These are phyloP conservation scores for Apiospora phragmitis DNA, from an alignment of 2,329 filamentous ascomycete species.

Conservation along the genomic window DNA sequence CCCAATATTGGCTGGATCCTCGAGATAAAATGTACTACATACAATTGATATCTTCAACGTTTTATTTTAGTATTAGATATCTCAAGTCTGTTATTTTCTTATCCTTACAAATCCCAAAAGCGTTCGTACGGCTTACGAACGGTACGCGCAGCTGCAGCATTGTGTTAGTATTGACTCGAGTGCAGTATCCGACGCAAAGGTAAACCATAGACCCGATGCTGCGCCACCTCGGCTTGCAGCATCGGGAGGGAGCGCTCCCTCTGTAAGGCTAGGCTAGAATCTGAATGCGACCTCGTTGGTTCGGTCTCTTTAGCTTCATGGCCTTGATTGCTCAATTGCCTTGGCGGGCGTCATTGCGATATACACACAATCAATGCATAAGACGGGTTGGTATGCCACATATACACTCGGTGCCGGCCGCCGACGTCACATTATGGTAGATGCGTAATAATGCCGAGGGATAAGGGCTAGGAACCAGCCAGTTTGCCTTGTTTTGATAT, in stretches of 20 bases:
- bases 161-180: not conserved
- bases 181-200: not conserved
- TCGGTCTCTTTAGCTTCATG: not conserved
- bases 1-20: not conserved
- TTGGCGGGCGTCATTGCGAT: constrained; percentile 2
- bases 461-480: not conserved
- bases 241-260: not conserved
- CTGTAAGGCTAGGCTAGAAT: not conserved
- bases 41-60: no score
- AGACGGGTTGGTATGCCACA: not conserved
- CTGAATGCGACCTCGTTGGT: not conserved
- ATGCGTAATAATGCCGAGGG: not conserved
- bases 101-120: not conserved
- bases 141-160: not conserved
- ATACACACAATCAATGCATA: not conserved
- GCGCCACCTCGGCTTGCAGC: not conserved
- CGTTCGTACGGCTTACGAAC: not conserved
- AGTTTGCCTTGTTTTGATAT: not conserved
- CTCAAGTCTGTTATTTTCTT: no score
- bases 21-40: no score
- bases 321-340: not conserved
- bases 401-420: not conserved
- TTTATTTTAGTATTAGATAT: no score
- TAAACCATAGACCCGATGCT: not conserved
- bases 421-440: not conserved